Evolutionary conservation across 176 grass and related monocot species (phyloP).

Genomic region (Lolium multiflorum): DNA sequence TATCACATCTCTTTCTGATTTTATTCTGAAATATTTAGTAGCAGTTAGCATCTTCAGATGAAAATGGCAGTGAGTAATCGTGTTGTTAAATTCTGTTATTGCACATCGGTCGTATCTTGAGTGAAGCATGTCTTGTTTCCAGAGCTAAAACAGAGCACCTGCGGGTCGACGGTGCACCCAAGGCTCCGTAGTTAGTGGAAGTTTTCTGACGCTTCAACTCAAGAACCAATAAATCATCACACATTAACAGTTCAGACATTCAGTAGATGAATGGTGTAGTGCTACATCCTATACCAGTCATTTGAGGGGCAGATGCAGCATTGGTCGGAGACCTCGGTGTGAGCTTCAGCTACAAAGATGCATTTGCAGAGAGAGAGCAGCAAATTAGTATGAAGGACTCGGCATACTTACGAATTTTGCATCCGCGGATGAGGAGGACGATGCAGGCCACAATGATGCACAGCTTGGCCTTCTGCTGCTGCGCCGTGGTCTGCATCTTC

Average conservation of each 20-base stretch:
- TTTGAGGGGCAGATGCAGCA: not conserved
- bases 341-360: not conserved
- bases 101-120: no score
- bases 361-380: not conserved
- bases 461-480: constrained; percentile 50
- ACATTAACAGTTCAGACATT: no score
- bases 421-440: constrained; percentile 44
- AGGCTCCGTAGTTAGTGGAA: not conserved
- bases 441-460: constrained; percentile 50
- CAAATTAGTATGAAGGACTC: not conserved
- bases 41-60: no score
- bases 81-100: no score
- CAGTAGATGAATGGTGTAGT: not conserved
- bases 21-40: no score
- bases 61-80: no score
- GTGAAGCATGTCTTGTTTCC: not conserved
- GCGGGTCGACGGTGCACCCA: not conserved
- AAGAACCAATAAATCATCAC: no score
- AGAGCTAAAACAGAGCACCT: not conserved
- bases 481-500: constrained; percentile 39
- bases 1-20: not conserved
- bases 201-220: not conserved
- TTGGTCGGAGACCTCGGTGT: no score
- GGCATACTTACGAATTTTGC: constrained; percentile 18
- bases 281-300: not conserved